Base-by-base conservation (phyloP, 2,329 filamentous ascomycete genomes). In the Trichoderma sp. region DNA sequence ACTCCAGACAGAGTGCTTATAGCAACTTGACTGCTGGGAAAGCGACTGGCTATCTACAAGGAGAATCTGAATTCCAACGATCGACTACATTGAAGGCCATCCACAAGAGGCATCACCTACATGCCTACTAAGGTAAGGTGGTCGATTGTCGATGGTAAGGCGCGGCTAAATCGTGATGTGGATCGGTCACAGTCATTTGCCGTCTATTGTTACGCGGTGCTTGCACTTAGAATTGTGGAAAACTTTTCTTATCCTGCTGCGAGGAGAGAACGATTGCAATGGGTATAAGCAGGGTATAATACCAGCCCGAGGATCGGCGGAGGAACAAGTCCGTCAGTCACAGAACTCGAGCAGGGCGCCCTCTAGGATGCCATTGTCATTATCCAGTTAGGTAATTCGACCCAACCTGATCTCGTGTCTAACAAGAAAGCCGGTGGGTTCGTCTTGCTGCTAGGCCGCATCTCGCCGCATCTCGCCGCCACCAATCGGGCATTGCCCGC, bases 131-230 rank as follows among this genome's bases (percentile, higher is more conserved):
- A 23, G 47, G 47, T 23, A 34, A 23, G 63, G 34, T 28, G 4
- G 64, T 67, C 64, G 17, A 43, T 28, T 4, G 64, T 67, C 64
- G 17, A 58, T 26, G 32, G 32, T 43, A 67, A 67, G 64, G 64
- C 64, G 64, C 36, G 23, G 13, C 64, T 26, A 67, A 23, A 32
- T 26, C 36, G 17, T 30, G 26, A 11, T 28, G 61, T 43, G 61
- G 26, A 30, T 17, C 36, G 5, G 61, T 3, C 5, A 53, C 50
- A 58, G 11, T 17, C 34, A 66, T 58, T 67, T 67, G 64, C 64
- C 64, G 64, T 20, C 30, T 32, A 23, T 53, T 53, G 30, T 34
- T 20, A 32, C 47, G 3, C 9, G 1, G 47, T 53, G 47, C 47
- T 53, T 53, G 47, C 47, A 7, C 20, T 36, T 12, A 3, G 8